phyloP scores from a whole-genome alignment of 2,329 filamentous ascomycete species.

The Tricladium varicosporioides region DNA sequence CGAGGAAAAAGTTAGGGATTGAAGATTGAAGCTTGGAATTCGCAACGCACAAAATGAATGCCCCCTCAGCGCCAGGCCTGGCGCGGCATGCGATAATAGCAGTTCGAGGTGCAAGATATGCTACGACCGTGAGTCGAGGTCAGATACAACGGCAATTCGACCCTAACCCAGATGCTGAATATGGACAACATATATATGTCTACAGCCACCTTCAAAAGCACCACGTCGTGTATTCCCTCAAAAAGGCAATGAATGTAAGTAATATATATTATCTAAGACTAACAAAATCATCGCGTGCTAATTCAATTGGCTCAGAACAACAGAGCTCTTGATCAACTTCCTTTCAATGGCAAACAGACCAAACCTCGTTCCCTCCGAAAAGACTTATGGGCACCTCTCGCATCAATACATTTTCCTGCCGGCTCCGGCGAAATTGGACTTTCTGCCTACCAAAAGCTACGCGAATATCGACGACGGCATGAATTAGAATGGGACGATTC shows the following conservation, averaged over 20 bases:
- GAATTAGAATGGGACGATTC: slow-evolving; percentile 58
- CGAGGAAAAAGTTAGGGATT: not conserved
- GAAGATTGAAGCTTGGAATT: not conserved
- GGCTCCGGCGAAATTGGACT: slow-evolving; percentile 54
- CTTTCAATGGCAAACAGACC: slow-evolving; percentile 67
- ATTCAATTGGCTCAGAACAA: slow-evolving; percentile 35
- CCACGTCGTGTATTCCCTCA: slow-evolving; percentile 41
- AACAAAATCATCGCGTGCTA: not conserved
- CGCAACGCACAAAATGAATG: slow-evolving; percentile 19
- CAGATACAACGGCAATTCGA: not conserved
- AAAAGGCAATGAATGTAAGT: slow-evolving; percentile 35
- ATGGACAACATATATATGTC: slow-evolving; percentile 38
- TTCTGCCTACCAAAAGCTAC: slow-evolving; percentile 60
- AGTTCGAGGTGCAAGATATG: slow-evolving; percentile 13
- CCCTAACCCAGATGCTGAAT: slow-evolving; percentile 20
- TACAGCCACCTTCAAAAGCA: slow-evolving; percentile 40
- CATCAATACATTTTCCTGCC: slow-evolving; percentile 55
- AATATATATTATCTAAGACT: not conserved
- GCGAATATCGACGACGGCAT: slow-evolving; percentile 62
- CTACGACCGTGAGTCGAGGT: slow-evolving; percentile 5
- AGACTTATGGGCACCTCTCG: slow-evolving; percentile 65
- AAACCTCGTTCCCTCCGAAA: slow-evolving; percentile 61
- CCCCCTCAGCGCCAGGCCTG: slow-evolving; percentile 11
- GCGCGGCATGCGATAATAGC: slow-evolving; percentile 11
- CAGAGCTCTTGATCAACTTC: slow-evolving; percentile 54